These are phyloP conservation scores for Bothriochloa decipiens DNA, from an alignment of 176 grass and related monocot genomes.

Conservation along the genomic window DNA sequence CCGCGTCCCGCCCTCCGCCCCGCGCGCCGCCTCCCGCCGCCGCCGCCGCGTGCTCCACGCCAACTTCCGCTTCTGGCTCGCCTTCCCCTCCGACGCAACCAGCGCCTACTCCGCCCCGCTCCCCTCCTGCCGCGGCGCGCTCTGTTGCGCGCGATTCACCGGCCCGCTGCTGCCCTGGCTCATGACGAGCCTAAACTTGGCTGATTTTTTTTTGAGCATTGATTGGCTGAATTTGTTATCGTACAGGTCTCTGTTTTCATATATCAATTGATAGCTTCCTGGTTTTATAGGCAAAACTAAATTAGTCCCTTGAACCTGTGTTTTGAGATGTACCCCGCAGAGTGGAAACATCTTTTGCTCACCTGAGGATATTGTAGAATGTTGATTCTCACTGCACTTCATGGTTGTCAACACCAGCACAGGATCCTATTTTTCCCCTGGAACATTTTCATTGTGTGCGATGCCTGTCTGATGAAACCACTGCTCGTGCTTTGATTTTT, in stretches of 20 bases:
- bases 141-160: constrained; percentile 65
- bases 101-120: constrained; percentile 35
- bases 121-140: constrained; percentile 65
- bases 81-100: constrained; percentile 53
- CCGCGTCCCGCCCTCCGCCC: constrained; percentile 52
- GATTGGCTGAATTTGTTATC: not conserved
- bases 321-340: not conserved
- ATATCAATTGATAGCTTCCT: not conserved
- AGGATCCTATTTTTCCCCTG: not conserved
- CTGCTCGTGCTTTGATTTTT: not conserved
- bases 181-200: not conserved
- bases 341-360: not conserved
- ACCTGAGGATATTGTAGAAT: not conserved
- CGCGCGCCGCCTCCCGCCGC: constrained; percentile 59
- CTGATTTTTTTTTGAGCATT: not conserved
- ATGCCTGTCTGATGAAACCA: not conserved
- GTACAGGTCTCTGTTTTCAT: not conserved
- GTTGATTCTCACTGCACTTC: not conserved
- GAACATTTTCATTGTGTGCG: not conserved
- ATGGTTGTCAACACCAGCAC: not conserved
- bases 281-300: not conserved
- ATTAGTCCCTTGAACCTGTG: not conserved
- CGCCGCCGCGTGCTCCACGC: constrained; percentile 77
- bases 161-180: not conserved
- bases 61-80: constrained; percentile 85